These are phyloP conservation scores for Hypoxylon sp. DNA, from an alignment of 2,329 filamentous ascomycete species.

Conservation along the genomic window DNA sequence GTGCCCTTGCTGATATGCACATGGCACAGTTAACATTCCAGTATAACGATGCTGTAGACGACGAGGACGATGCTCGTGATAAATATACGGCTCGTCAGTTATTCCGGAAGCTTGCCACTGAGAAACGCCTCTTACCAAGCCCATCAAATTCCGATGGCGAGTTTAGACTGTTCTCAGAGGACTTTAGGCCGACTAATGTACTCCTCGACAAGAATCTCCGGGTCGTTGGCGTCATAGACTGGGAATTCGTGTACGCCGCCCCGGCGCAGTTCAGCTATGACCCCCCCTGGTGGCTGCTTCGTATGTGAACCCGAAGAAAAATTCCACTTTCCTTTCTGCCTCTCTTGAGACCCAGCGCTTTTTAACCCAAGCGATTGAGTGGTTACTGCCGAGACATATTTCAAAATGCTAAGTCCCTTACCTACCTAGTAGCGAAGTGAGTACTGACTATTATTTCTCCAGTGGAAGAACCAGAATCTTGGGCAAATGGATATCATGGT, in stretches of 20 bases:
- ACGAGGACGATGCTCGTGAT: slow-evolving; percentile 58
- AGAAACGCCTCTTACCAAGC: slow-evolving; percentile 14
- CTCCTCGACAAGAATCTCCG: slow-evolving; percentile 48
- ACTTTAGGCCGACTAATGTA: slow-evolving; percentile 24
- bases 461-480: slow-evolving; percentile 53
- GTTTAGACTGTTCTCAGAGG: slow-evolving; percentile 48
- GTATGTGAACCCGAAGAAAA: too few species aligned
- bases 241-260: slow-evolving; percentile 58
- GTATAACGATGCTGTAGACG: slow-evolving; percentile 57
- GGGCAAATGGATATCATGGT: slow-evolving; percentile 51
- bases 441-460: too few species aligned
- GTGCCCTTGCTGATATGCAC: slow-evolving; percentile 59
- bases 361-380: too few species aligned
- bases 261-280: slow-evolving; percentile 55
- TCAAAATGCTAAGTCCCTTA: too few species aligned
- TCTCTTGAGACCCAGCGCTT: too few species aligned
- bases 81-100: slow-evolving; percentile 61
- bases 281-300: slow-evolving; percentile 59
- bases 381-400: too few species aligned
- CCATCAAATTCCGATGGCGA: not conserved
- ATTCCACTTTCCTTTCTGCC: too few species aligned
- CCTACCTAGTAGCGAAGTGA: too few species aligned
- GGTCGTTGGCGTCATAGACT: slow-evolving; percentile 58
- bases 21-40: slow-evolving; percentile 59
- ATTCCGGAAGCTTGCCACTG: slow-evolving; percentile 55